phyloP scores from a whole-genome alignment of 768 basidiomycete genomes.

The Gloeopeniophorella convolvens region DNA sequence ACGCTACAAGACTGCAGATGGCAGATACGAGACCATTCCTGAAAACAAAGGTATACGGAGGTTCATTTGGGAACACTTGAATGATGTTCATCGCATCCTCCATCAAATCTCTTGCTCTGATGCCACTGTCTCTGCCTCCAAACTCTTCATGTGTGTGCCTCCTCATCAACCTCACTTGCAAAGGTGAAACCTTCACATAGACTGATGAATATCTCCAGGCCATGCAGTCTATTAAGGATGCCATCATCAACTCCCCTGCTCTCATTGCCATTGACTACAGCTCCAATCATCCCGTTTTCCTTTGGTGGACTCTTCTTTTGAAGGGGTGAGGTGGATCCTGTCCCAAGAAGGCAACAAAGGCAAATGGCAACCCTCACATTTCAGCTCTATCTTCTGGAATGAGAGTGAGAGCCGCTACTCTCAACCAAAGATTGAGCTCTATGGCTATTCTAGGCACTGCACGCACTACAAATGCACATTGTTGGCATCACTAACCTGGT shows the following conservation, averaged over 20 bases:
- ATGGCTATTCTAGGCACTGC: too few species aligned
- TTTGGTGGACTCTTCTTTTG: constrained; percentile 25
- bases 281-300: constrained; percentile 13
- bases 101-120: background rate
- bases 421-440: background rate
- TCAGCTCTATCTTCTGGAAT: constrained; percentile 36
- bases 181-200: background rate
- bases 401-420: constrained; percentile 8
- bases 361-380: constrained; percentile 26
- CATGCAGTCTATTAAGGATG: background rate
- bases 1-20: too few species aligned
- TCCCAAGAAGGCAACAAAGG: constrained; percentile 22
- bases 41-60: background rate
- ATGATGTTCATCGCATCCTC: background rate
- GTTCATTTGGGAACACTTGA: too few species aligned
- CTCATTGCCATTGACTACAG: constrained; percentile 24
- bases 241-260: constrained; percentile 7
- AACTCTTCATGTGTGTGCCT: background rate
- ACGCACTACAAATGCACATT: too few species aligned
- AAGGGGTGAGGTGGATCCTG: constrained; percentile 26
- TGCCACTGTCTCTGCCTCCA: background rate
- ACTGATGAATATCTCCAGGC: background rate
- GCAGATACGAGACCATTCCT: background rate
- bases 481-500: too few species aligned
- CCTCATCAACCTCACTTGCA: background rate